These are phyloP conservation scores for Starmera dryadoides DNA, from an alignment of 805 yeast genomes.

Conservation along the genomic window DNA sequence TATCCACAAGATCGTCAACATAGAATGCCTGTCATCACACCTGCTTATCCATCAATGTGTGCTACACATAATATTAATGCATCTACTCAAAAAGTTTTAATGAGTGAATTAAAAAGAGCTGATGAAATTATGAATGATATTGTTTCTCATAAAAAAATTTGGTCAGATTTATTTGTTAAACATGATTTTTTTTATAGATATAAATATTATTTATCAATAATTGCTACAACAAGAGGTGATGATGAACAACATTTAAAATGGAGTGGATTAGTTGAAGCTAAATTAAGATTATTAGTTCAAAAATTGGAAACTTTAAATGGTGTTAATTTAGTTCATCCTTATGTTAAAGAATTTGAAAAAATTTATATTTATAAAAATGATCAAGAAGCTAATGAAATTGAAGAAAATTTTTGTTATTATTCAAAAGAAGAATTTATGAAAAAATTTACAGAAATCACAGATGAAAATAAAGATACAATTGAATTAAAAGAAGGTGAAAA, in stretches of 20 bases:
- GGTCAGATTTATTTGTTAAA: conserved; percentile 71
- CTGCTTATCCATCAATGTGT: conserved; percentile 98
- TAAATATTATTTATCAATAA: conserved; percentile 78
- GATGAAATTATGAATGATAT: conserved; percentile 64
- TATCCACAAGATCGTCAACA: conserved; percentile 88
- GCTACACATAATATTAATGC: conserved; percentile 93
- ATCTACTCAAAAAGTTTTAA: conserved; percentile 78
- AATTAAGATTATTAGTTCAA: conserved; percentile 70
- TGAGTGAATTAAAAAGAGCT: conserved; percentile 77
- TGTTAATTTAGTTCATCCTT: conserved; percentile 83
- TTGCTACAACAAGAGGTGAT: conserved; percentile 65
- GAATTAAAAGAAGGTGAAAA: conserved; percentile 24
- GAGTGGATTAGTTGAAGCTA: conserved; percentile 91
- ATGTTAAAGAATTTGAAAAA: conserved; percentile 64
- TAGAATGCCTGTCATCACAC: conserved; percentile 96
- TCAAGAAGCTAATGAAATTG: conserved; percentile 49
- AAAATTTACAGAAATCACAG: conserved; percentile 26
- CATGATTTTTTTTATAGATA: conserved; percentile 80
- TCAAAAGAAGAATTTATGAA: conserved; percentile 41
- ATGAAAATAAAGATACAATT: conserved; percentile 26
- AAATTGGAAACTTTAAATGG: conserved; percentile 77
- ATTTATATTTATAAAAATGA: conserved; percentile 40
- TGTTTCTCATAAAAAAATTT: conserved; percentile 48
- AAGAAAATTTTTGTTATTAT: conserved; percentile 56
- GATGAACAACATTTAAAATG: conserved; percentile 83